Base-by-base conservation (phyloP, 148 eudicot genomes). In the Talinum fruticosum region DNA sequence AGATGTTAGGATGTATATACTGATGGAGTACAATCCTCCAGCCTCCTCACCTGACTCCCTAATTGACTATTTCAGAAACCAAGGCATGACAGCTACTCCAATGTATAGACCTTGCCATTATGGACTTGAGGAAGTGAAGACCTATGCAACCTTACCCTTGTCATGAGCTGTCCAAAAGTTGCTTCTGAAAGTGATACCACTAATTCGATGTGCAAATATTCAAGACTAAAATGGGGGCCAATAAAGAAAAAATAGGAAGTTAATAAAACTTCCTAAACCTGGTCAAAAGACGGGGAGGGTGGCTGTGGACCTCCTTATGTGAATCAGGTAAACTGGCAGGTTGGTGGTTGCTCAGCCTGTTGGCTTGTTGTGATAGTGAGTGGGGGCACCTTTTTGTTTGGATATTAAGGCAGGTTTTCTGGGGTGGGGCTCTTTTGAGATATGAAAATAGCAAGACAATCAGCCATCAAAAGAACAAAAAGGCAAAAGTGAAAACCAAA, bases 401-500 rank as follows among this genome's bases (percentile, higher is more conserved):
- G 36, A 78, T 32, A n/a, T 34, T n/a, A 33, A 59, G 78, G 78
- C 78, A 82, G 75, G 51, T 36, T 73, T 54, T 82, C 68, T 77
- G 80, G 78, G 44, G 70, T 37, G 76, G 74, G 83, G 77, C 8
- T 71, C 80, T 76, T 78, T 68, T 59, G 34, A 78, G 79, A 65
- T 32, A 73, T 29, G 30, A 65, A 75, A 65, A 53, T 54, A n/a
- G 21, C 76, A 75, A 54, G 35, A 77, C 35, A 74, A 76, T 67
- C 38, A 73, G 44, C 66, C 76, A 80, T 79, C 5, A 66, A 82
- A 78, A 80, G 80, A 77, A 79, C 78, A 67, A 85, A 76, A 82
- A 78, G 74, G 71, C 30, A 74, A 81, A 78, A 75, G 82, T 35
- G 29, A 74, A 59, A 7, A 26, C 12, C 65, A n/a, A 59, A 28